These are phyloP conservation scores for Colletotrichum sp. DNA, from an alignment of 2,329 filamentous ascomycete genomes.

Conservation along the genomic window DNA sequence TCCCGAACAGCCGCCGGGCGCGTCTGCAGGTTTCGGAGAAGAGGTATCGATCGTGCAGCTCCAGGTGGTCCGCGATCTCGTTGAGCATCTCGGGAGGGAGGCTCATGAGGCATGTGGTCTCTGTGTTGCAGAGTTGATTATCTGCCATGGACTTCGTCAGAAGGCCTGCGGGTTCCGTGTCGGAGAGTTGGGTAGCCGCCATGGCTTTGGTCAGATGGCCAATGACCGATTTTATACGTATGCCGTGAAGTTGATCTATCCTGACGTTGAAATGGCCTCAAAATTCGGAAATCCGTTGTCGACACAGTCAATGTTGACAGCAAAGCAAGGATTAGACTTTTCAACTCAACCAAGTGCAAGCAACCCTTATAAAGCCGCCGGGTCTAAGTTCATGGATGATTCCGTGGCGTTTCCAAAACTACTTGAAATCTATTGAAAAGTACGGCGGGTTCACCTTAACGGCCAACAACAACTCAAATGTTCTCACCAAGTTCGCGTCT, in stretches of 20 bases:
- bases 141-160: neutral
- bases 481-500: rapidly evolving
- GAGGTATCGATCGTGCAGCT: neutral
- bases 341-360: too few species aligned
- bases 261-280: neutral
- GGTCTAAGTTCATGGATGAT: neutral
- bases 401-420: neutral
- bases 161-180: too few species aligned
- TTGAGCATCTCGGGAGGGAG: neutral
- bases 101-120: neutral
- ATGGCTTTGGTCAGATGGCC: too few species aligned
- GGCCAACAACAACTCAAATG: too few species aligned
- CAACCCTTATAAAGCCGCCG: too few species aligned
- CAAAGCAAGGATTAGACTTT: too few species aligned
- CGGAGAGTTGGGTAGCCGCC: too few species aligned
- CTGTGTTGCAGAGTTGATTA: rapidly evolving
- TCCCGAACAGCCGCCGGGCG: neutral
- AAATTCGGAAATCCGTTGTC: too few species aligned
- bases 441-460: too few species aligned
- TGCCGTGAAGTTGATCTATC: neutral
- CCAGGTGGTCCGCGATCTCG: neutral
- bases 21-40: neutral
- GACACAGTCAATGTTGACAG: too few species aligned
- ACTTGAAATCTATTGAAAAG: neutral
- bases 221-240: too few species aligned